Base-by-base conservation (phyloP, 805 yeast species). In the Clavispora carvajalis region DNA sequence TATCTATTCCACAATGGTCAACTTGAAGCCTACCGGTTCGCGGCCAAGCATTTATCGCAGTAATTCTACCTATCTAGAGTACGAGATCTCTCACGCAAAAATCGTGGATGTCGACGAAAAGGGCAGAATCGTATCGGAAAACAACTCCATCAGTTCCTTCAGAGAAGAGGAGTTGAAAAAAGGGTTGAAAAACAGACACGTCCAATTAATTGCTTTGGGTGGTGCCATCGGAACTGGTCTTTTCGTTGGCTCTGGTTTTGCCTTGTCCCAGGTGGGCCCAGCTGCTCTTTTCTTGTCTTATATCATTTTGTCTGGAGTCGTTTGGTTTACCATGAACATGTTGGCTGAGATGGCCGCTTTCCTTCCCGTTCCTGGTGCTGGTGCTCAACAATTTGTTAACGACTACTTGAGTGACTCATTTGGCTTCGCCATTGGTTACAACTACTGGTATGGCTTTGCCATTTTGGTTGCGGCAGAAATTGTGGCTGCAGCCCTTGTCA, bases 161-260 rank as follows among this genome's bases (percentile, higher is more conserved):
- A n/a, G 37, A 13, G 49, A 44, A 16, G 37, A 40, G 8, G 47
- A 41, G 22, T 43, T 51, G 42, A 21, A 51, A 21, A 46, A 49
- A 22, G 55, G 55, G 8, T 43, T 51, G 40, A 51, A 57, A 37
- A 47, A 52, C 34, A 45, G 55, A 26, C 55, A 51, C 40, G 43
- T 51, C 29, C 55, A 51, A 34, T 40, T 51, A 47, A 49, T 51
- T 40, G 55, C 55, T 26, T 44, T 51, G 43, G 55, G 55, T 15
- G 55, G 55, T 22, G 52, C 52, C 24, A 50, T 51, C 24, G 55
- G 55, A n/a, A 51, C 55, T 7, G 55, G 55, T 23, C 52, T 51
- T 36, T 51, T 51, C 22, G 51, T 51, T 12, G 54, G 54, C 3
- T 48, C 53, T 1, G 55, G 55, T 13, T 16, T 43, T 11, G 54